These are phyloP conservation scores for Violaceomyces palustris DNA, from an alignment of 1,284 basidiomycete genomes.

Conservation along the genomic window DNA sequence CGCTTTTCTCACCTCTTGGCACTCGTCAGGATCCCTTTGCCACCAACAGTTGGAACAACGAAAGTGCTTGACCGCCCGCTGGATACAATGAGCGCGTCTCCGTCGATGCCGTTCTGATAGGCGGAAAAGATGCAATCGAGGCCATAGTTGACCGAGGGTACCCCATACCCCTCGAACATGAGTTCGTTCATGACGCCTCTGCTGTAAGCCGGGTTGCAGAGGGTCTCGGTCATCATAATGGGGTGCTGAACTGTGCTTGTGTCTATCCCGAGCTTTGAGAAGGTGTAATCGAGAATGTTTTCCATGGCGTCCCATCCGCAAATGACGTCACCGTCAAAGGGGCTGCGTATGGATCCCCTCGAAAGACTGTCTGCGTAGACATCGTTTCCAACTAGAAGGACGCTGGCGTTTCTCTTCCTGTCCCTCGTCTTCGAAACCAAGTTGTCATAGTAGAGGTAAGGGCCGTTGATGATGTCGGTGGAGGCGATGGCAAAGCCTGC, in stretches of 20 bases:
- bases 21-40: constrained; percentile 39
- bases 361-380: constrained; percentile 45
- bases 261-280: constrained; percentile 79
- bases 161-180: constrained; percentile 88
- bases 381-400: constrained; percentile 45
- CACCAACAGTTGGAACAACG: constrained; percentile 40
- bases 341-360: constrained; percentile 33
- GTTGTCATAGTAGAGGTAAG: constrained; percentile 40
- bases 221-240: constrained; percentile 85
- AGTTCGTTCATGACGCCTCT: constrained; percentile 86
- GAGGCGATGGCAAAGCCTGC: constrained; percentile 69
- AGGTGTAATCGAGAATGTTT: constrained; percentile 86
- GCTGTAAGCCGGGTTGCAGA: constrained; percentile 84
- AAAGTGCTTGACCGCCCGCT: constrained; percentile 39
- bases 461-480: constrained; percentile 5
- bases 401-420: constrained; percentile 35
- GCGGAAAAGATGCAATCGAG: constrained; percentile 91
- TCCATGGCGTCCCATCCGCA: constrained; percentile 58
- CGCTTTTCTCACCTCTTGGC: constrained; percentile 56
- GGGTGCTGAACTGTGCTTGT: constrained; percentile 77
- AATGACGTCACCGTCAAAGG: constrained; percentile 49
- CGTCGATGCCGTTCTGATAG: constrained; percentile 54
- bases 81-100: constrained; percentile 42
- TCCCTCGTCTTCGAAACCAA: constrained; percentile 46
- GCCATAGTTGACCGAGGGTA: constrained; percentile 80